Percentiles rank a stretch among this genome's conserved stretches.
phyloP scores from a whole-genome alignment of 164 flowering plant species.

The Saururus chinensis region DNA sequence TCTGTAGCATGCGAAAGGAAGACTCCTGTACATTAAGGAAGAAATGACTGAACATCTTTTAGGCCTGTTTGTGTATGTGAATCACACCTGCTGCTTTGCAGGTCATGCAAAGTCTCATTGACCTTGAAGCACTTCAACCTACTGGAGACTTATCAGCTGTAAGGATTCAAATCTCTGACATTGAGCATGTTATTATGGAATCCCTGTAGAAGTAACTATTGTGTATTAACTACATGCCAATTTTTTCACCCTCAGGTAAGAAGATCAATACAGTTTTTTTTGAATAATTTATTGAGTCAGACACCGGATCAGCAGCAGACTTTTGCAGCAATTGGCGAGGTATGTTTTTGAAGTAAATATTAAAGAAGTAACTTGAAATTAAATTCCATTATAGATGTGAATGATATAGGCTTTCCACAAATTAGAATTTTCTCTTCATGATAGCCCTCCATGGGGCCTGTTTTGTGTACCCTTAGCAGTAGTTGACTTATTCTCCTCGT shows the following conservation, averaged over 20 bases:
- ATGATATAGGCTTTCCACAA: neutral
- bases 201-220: neutral
- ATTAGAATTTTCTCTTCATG: too few species aligned
- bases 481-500: too few species aligned
- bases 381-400: neutral
- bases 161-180: constrained; percentile 4
- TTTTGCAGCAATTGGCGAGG: constrained; percentile 91
- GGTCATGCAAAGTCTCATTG: constrained; percentile 74
- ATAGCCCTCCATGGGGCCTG: too few species aligned
- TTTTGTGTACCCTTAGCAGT: too few species aligned
- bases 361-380: neutral
- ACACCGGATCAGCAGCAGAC: constrained; percentile 78
- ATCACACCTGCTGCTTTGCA: constrained; percentile 20
- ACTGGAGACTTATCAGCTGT: constrained; percentile 92
- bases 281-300: constrained; percentile 70
- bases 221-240: neutral
- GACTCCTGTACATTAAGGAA: too few species aligned
- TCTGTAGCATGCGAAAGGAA: too few species aligned
- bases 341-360: constrained; percentile 15
- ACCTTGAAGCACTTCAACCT: constrained; percentile 88
- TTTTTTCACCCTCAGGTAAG: constrained; percentile 42
- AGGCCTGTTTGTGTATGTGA: neutral
- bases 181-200: neutral
- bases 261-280: constrained; percentile 86
- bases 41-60: too few species aligned